These are phyloP conservation scores for Trichoderma sp. DNA, from an alignment of 2,329 filamentous ascomycete species.

Conservation along the genomic window DNA sequence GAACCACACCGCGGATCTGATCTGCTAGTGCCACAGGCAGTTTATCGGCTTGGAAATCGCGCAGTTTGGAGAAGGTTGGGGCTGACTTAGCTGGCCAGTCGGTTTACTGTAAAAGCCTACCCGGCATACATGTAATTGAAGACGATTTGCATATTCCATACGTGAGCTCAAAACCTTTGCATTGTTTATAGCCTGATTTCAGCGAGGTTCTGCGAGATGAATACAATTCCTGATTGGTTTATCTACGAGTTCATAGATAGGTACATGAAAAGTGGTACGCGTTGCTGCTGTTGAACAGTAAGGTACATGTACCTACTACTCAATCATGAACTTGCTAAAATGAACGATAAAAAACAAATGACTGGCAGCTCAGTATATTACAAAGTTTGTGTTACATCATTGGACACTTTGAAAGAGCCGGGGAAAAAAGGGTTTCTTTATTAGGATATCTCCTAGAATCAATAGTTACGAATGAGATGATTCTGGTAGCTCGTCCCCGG, in stretches of 20 bases:
- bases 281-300: too few species aligned
- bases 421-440: too few species aligned
- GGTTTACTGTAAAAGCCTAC: not conserved
- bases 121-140: not conserved
- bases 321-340: too few species aligned
- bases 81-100: not conserved
- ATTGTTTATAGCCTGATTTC: not conserved
- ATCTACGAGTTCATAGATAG: not conserved
- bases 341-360: too few species aligned
- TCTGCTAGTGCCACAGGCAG: not conserved
- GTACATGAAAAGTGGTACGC: too few species aligned
- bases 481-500: not conserved
- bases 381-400: too few species aligned
- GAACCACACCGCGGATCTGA: not conserved
- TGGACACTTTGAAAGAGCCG: too few species aligned
- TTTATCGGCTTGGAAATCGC: not conserved
- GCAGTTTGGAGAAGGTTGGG: not conserved
- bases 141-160: not conserved
- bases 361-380: too few species aligned
- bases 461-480: not conserved
- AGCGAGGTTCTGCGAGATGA: not conserved
- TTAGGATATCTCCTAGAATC: too few species aligned
- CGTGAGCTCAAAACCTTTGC: not conserved
- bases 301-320: too few species aligned
- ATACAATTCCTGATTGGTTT: not conserved